Evolutionary conservation across 2,329 filamentous ascomycete species (phyloP), one percentile per base, ranked within the genome.

Genomic region (Cladosporium colombiae): DNA sequence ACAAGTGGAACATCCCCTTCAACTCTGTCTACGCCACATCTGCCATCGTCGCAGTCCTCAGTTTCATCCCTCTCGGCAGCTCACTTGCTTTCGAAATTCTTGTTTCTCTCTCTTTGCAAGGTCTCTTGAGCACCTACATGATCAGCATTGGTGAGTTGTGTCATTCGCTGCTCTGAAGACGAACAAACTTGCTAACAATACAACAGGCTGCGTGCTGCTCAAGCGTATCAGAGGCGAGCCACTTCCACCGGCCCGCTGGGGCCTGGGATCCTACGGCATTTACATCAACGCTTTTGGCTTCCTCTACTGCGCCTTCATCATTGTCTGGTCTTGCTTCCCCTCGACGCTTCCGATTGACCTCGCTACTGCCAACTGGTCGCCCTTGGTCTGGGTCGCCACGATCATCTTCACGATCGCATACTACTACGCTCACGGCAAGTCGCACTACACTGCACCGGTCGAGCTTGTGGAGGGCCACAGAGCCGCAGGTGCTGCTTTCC

Each of bases 61-160:
- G 72, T 23, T 69, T 78, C 46, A 76, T 79, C 68, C 71, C 75
- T 21, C 71, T 79, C 31, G 77, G 77, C 10, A 77, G 75, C 23
- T 71, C 71, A 1, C 68, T 73, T 18, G 76, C 75, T 13, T 76
- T 78, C 65, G 58, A 65, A 58, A 67, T 73, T 53, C 74, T 78
- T 65, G 70, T 76, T 29, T 78, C 76, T 16, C 70, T 79, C 1
- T 75, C 74, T 0, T 70, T 75, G 1, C 71, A 74, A 2, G 75
- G 72, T 3, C 72, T 78, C 25, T 71, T 77, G 66, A 71, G 69
- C 21, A 77, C 75, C 5, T 78, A 78, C 66, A 70, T 75, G 31
- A 71, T 78, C 35, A 74, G 73, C 25, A 75, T 77, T 58, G 74
- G 61, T 56, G 1, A 56, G 50, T 56, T 10, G 18, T 27, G 7